Evolutionary conservation across 1,139 yeast genomes (phyloP), one percentile per base, ranked within the genome.

Genomic region (Yamadazyma atlantica): DNA sequence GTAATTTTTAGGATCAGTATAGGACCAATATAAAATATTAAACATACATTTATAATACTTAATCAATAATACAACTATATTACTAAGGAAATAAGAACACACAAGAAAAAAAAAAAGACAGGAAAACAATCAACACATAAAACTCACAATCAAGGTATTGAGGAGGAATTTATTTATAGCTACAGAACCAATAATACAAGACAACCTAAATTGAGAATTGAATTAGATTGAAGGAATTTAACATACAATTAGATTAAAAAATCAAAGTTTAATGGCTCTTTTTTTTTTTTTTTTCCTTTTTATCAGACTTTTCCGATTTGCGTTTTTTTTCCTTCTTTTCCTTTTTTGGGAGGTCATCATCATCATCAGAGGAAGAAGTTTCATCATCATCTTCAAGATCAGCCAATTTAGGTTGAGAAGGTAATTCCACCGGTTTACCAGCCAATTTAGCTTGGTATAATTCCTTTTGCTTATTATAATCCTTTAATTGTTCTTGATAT

Each of bases 391-490:
- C 39, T 35, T 43, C 46, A 13, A 44, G 41, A n/a, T 44, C 54
- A 25, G 48, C 48, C 13, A 48, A 45, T 37, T 48, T 41, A 32
- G 46, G 41, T 18, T 30, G 35, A 17, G 37, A 29, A 31, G 26
- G 12, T 5, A 30, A 21, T 17, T 22, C 31, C 13, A 16, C n/a
- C 19, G 41, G 37, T 32, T 32, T 39, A 22, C 42, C 48, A 25
- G 39, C 47, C 25, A 40, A 38, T 29, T 41, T 41, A 16, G 44
- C 45, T 35, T 80, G 66, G 58, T 86, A 88, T 43, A 73, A 76
- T 49, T 77, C 82, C 64, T 82, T 79, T 47, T 73, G 82, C 41
- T 63, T 69, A 49, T 81, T 83, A 62, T 87, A 87, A 40, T 63
- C 69, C 47, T 67, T 76, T 59, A 82, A 71, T 51, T 85, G 86